Evolutionary conservation across 164 flowering plant species (phyloP), one percentile per base, ranked within the genome.

Genomic region (Chimonanthus praecox): DNA sequence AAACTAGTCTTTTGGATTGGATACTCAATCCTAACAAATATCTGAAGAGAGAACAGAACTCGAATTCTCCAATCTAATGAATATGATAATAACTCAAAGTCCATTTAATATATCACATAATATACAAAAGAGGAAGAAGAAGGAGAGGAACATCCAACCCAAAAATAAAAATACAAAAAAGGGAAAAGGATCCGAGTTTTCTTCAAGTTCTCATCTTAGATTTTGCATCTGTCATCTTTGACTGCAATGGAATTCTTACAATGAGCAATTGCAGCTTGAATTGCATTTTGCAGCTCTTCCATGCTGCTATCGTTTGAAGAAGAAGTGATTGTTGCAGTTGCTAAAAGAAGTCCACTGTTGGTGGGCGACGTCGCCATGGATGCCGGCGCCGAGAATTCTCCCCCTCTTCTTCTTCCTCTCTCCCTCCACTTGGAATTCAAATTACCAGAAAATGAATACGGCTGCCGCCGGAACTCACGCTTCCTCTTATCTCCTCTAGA

Each of bases 181-280:
- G 4, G 58, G 16, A 3, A 54, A 54, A 15, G 11, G 16, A 2
- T 54, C 60, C 60, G 16, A 54, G 16, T 54, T 54, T 54, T 65
- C 13, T 45, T 47, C 49, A 43, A 8, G 8, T 15, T 11, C 4
- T 65, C 68, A 58, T 72, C 71, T 73, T 46, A 75, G 60, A 48
- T 64, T 7, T 74, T 74, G 72, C 64, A 49, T 43, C 20, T 65
- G 7, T 86, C 89, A 13, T 79, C 87, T 69, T 79, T 73, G 11
- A 72, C 69, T 0, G 89, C 82, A 76, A 85, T 85, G 76, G 99
- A 94, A 44, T 92, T 92, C 82, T 94, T 94, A 81, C 99, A 94
- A 75, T 94, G 97, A 73, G 95, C 94, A 78, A 94, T 94, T 8
- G 99, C 99, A 64, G 99, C 95, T 78, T 92, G 97, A 77, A 94